Evolutionary conservation across 495 filamentous ascomycete species (phyloP).

Genomic region (Collariella sp.): DNA sequence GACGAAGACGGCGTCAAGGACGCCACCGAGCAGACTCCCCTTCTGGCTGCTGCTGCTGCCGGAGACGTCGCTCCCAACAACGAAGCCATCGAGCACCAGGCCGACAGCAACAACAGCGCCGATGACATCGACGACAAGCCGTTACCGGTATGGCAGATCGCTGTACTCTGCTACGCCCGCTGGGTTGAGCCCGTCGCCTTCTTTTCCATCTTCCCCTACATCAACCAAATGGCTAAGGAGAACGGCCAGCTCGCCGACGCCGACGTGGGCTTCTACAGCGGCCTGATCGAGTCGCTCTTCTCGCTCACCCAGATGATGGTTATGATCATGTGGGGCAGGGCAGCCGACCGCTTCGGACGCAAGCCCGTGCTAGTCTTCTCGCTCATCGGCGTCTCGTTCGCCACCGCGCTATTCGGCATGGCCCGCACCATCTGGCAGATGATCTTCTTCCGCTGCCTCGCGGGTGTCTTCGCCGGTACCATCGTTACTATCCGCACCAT

Average conservation of each 20-base stretch:
- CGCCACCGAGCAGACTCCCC: conserved; percentile 30
- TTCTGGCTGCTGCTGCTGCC: too few relatives aligned
- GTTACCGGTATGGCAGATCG: conserved; percentile 50
- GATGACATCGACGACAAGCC: conserved; percentile 31
- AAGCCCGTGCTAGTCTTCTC: conserved; percentile 60
- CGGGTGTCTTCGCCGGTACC: conserved; percentile 60
- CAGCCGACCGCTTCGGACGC: conserved; percentile 56
- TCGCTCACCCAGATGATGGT: conserved; percentile 55
- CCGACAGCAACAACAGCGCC: conserved; percentile 18
- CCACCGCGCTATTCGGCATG: conserved; percentile 54
- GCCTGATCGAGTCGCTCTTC: conserved; percentile 65
- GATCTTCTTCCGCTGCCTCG: conserved; percentile 55
- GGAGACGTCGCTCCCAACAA: conserved; percentile 6
- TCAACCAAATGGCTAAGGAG: conserved; percentile 59
- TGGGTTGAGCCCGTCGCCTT: conserved; percentile 66
- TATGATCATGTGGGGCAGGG: conserved; percentile 51
- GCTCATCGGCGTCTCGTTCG: conserved; percentile 47
- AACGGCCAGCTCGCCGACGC: conserved; percentile 46
- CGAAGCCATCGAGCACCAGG: conserved; percentile 3
- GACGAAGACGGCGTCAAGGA: background rate
- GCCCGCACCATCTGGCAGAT: conserved; percentile 55
- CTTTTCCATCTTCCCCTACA: conserved; percentile 68
- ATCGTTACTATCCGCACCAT: conserved; percentile 63
- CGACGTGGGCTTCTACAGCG: conserved; percentile 64
- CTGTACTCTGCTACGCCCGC: conserved; percentile 57